Conservation (phyloP, 2,329 filamentous ascomycete species). For the Juglanconis oblonga region DNA sequence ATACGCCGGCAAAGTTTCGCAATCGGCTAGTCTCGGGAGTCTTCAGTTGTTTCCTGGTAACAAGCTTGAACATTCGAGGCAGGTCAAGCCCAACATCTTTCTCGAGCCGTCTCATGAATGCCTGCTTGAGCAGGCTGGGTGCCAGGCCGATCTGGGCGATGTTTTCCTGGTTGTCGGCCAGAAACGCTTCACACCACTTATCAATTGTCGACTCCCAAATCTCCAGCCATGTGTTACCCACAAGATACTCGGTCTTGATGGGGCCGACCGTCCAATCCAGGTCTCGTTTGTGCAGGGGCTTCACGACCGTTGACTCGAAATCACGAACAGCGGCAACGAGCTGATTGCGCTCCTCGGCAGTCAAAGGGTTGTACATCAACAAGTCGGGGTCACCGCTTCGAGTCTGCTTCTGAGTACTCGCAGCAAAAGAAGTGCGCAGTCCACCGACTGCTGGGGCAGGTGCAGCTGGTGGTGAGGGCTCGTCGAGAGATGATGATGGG, state of each 20-base stretch:
- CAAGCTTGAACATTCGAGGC: not conserved
- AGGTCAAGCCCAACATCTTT: not conserved
- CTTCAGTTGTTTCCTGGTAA: not conserved
- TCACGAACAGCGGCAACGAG: conserved; percentile 4
- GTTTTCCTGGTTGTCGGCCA: conserved; percentile 3
- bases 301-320: not conserved
- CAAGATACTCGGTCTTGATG: conserved; percentile 9
- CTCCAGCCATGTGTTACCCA: conserved; percentile 13
- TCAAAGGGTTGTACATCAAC: not conserved
- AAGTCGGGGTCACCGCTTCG: not conserved
- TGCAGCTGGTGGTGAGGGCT: not conserved
- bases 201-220: conserved; percentile 11
- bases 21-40: not conserved
- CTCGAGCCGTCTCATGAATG: not conserved
- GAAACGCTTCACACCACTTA: conserved; percentile 13
- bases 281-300: not conserved
- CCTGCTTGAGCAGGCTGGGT: not conserved
- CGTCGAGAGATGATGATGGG: not conserved
- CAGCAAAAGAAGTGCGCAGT: conserved; percentile 17
- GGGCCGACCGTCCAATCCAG: conserved; percentile 3
- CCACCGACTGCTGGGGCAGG: conserved; percentile 25
- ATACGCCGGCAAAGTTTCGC: conserved; percentile 3
- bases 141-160: conserved; percentile 10
- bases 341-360: conserved; percentile 3
- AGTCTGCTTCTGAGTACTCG: not conserved